Base-by-base conservation (phyloP, 164 flowering plant species). In the Stephania japonica region DNA sequence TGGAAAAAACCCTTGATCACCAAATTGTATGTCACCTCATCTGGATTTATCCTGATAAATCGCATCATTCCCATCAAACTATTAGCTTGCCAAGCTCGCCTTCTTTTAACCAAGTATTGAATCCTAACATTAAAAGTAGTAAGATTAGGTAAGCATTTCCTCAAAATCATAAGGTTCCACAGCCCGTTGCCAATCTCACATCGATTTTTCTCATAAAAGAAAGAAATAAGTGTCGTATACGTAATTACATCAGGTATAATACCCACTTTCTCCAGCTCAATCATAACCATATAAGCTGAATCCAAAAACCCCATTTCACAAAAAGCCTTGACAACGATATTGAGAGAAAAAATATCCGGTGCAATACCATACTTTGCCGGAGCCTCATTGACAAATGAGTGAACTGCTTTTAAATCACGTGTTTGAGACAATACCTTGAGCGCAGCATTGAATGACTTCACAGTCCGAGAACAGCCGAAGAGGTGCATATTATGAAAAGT, bases 51-150 rank as follows among this genome's bases (percentile, higher is more conserved):
- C 72, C 85, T 83, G 61, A 82, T 24, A 26, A 43, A 70, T 49
- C 73, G 81, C 97, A 91, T 90, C 85, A 79, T 71, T 38, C 65
- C 67, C 86, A 85, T 75, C 82, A 87, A 72, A 65, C 75, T 78
- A 77, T 84, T 82, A 50, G 97, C 97, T 50, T 84, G 79, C 88
- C 88, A 89, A 32, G 88, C 84, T 64, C 87, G 75, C 65, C 91
- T 76, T 64, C 69, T 80, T 71, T 77, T 81, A 18, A 86, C 84
- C 80, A 90, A 83, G 72, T 79, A 87, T 76, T 89, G 91, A 69
- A 90, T 84, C 83, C 97, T 86, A 53, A 79, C 89, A 85, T 92
- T 92, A 72, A 92, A 90, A 0, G 93, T 90, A 9, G 90, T 84
- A 27, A 87, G 78, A 76, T 87, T 87, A 0, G 97, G 94, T 1